These are phyloP conservation scores for Malassezia yamatoensis DNA, from an alignment of 1,284 basidiomycete species.

Conservation along the genomic window DNA sequence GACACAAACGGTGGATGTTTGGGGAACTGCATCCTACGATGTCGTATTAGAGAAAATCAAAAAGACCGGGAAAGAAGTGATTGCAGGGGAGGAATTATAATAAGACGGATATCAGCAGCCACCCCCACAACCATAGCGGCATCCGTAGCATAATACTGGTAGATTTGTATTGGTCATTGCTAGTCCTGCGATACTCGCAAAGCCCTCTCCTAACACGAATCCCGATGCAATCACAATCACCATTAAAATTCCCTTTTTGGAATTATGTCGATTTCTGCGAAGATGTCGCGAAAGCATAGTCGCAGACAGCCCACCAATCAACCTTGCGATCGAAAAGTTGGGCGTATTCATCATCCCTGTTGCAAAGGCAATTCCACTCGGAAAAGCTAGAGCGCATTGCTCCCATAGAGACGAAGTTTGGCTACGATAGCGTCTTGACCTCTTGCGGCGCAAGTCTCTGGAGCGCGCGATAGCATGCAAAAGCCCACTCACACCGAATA, in stretches of 20 bases:
- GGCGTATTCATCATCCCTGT: constrained; percentile 81
- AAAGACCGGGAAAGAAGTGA: constrained; percentile 75
- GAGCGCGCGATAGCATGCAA: constrained; percentile 58
- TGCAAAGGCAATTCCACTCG: constrained; percentile 51
- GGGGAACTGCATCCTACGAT: constrained; percentile 58
- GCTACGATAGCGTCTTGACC: constrained; percentile 1
- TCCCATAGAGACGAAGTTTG: constrained; percentile 9
- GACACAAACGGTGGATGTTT: constrained; percentile 64
- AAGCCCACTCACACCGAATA: constrained; percentile 49
- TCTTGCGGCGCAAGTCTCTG: constrained; percentile 16
- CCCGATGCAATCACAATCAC: constrained; percentile 84
- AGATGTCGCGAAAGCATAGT: constrained; percentile 46
- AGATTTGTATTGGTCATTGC: constrained; percentile 62
- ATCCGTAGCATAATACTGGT: constrained; percentile 71
- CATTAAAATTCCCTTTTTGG: constrained; percentile 54
- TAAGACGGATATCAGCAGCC: constrained; percentile 49
- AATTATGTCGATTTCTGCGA: constrained; percentile 40
- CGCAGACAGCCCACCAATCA: constrained; percentile 76
- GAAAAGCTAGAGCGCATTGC: constrained; percentile 16
- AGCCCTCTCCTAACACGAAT: constrained; percentile 84
- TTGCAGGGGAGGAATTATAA: constrained; percentile 1
- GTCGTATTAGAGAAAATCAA: constrained; percentile 63
- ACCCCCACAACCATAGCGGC: constrained; percentile 62
- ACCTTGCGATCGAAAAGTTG: constrained; percentile 79
- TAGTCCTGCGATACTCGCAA: constrained; percentile 71